Evolutionary conservation across 1,284 basidiomycete genomes (phyloP), one percentile per base, ranked within the genome.

Genomic region (Microbotryum silenes-acaulis): DNA sequence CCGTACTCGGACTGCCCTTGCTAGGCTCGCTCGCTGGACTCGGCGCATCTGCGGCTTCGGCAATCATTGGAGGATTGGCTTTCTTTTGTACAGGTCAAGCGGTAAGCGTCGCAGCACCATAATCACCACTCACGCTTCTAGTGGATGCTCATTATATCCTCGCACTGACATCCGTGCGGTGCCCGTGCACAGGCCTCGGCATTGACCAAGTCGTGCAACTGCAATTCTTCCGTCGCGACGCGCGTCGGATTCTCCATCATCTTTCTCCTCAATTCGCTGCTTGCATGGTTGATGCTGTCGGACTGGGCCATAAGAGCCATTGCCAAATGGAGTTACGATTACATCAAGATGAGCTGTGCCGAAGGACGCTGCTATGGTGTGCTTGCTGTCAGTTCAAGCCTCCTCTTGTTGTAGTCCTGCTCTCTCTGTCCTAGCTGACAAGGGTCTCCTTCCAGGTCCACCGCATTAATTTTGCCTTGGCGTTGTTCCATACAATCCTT

Each of bases 161-260:
- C 6, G 21, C 3, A 31, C 33, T 57, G 2, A 50, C 25, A 33
- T 10, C 9, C 18, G 31, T 75, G 37, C 37, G 37, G 16, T 42
- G 14, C 37, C 86, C 85, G 70, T 77, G 89, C 29, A 86, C 87
- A 14, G 90, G 90, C 57, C 73, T 90, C 48, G 45, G 94, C 97
- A 79, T 90, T 98, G 78, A 96, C 87, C 83, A 96, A 96, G 80
- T 93, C 91, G 60, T 98, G 94, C 78, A 97, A 97, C 76, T 98
- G 94, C 79, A 97, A 97, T 74, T 96, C 91, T 12, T 96, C 91
- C 1, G 97, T 98, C 70, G 94, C 94, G 0, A 98, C 94, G 45
- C 87, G 94, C 72, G 87, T 98, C 62, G 94, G 94, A 47, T 98
- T 93, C 78, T 91, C 91, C 23, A 83, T 98, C 73, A 94, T 98